phyloP scores from a whole-genome alignment of 2,329 filamentous ascomycete genomes.

The Stagonosporopsis chrysanthemi region DNA sequence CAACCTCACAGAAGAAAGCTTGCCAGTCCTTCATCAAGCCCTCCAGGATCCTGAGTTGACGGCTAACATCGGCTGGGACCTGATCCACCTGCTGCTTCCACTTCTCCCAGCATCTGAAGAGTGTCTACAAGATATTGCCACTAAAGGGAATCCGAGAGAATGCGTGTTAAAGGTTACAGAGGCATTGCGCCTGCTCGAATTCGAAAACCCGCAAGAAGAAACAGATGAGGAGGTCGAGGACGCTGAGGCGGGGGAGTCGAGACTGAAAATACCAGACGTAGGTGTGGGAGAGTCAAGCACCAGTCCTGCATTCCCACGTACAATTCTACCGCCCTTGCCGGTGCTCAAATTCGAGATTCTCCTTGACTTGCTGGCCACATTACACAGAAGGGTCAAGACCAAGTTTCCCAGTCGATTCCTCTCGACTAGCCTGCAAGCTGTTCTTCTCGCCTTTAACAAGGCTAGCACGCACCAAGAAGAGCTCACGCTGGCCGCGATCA shows the following conservation, averaged over 20 bases:
- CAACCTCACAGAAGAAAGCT: constrained; percentile 70
- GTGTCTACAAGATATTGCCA: constrained; percentile 77
- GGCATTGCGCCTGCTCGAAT: constrained; percentile 68
- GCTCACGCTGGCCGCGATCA: constrained; percentile 73
- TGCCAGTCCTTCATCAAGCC: constrained; percentile 73
- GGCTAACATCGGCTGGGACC: constrained; percentile 82
- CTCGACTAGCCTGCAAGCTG: constrained; percentile 76
- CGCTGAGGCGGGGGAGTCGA: constrained; percentile 29
- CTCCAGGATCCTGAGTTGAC: constrained; percentile 73
- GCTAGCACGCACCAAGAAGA: constrained; percentile 64
- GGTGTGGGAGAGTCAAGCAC: constrained; percentile 43
- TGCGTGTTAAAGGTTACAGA: constrained; percentile 83
- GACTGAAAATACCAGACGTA: constrained; percentile 33
- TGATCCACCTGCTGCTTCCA: constrained; percentile 76
- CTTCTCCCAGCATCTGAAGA: constrained; percentile 70
- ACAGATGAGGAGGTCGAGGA: constrained; percentile 53
- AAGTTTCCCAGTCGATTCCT: constrained; percentile 81
- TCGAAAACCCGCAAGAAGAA: constrained; percentile 62
- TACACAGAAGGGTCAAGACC: constrained; percentile 78
- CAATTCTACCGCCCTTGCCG: constrained; percentile 49
- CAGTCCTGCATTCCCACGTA: constrained; percentile 34
- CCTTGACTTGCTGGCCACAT: constrained; percentile 73
- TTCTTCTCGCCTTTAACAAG: constrained; percentile 70
- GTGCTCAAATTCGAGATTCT: constrained; percentile 71
- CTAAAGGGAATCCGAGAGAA: constrained; percentile 80